A percentile compares a stretch with the other conserved stretches of the same genome.
Evolutionary conservation across 2,329 filamentous ascomycete genomes (phyloP).

Genomic region (Knoxdaviesia capensis): DNA sequence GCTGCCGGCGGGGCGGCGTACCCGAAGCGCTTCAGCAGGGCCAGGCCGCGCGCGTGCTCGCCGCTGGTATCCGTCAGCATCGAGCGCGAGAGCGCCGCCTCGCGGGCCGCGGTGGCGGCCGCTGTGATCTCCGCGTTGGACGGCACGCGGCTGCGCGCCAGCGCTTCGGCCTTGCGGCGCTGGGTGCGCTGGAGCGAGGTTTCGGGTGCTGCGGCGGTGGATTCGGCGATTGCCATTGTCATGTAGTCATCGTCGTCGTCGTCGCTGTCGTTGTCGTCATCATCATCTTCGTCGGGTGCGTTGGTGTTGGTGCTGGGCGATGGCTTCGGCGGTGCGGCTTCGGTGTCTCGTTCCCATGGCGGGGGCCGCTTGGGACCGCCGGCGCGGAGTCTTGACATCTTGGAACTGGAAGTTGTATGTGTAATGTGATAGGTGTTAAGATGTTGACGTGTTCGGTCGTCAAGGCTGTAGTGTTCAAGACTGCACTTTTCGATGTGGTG

Average conservation of each 20-base stretch:
- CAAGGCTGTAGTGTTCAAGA: no score
- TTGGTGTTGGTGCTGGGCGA: constrained; percentile 1
- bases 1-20: no score
- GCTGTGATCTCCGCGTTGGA: constrained; percentile 71
- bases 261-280: no score
- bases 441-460: no score
- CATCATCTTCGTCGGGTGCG: constrained; percentile 9
- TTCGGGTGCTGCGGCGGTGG: constrained; percentile 33
- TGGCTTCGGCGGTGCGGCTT: no score
- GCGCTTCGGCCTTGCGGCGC: constrained; percentile 39
- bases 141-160: constrained; percentile 45
- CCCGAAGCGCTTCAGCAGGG: constrained; percentile 95
- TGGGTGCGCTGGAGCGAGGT: constrained; percentile 33
- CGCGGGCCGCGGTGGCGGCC: constrained; percentile 50
- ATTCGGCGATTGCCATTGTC: constrained; percentile 66
- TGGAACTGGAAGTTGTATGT: no score
- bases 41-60: constrained; percentile 74
- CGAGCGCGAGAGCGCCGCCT: constrained; percentile 56
- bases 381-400: no score
- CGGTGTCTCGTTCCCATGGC: no score
- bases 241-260: constrained; percentile 92
- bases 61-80: constrained; percentile 47
- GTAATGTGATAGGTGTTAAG: no score
- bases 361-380: no score
- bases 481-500: no score